These are phyloP conservation scores for Bryoerythrophyllum caledonicum DNA, from an alignment of 225 moss, liverwort and hornwort species.

Conservation along the genomic window DNA sequence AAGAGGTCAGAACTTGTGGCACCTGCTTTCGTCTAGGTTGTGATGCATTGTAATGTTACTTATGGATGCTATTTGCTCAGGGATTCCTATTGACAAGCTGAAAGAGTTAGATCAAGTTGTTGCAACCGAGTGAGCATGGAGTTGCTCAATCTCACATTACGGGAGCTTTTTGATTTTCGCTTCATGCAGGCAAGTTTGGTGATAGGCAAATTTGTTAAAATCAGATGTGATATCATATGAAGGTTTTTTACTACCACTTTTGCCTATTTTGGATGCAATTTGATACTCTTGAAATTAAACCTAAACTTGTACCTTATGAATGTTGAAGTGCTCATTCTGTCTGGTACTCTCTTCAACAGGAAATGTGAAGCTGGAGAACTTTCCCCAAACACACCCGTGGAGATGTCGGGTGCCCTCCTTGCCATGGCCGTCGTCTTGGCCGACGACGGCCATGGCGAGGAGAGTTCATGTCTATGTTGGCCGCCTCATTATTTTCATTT, in stretches of 20 bases:
- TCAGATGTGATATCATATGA: background rate
- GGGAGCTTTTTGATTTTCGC: slow-evolving; percentile 84
- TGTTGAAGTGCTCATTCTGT: too few species aligned
- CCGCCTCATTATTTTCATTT: too few species aligned
- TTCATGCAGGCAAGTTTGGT: slow-evolving; percentile 71
- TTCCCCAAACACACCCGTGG: too few species aligned
- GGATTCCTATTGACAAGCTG: slow-evolving; percentile 82
- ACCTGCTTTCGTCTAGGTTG: background rate
- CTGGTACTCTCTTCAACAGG: too few species aligned
- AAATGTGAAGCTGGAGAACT: too few species aligned
- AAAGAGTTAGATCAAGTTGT: slow-evolving; percentile 71
- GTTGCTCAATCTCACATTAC: slow-evolving; percentile 73
- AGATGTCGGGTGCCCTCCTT: too few species aligned
- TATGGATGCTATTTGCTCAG: slow-evolving; percentile 39
- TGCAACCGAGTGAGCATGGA: slow-evolving; percentile 67
- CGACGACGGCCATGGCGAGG: too few species aligned
- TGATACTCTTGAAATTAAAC: slow-evolving; percentile 5
- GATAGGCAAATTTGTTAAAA: too few species aligned
- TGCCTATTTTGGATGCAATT: slow-evolving; percentile 8
- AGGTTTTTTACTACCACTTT: slow-evolving; percentile 10
- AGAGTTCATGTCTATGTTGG: too few species aligned
- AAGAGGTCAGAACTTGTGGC: too few species aligned
- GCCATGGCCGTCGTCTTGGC: too few species aligned
- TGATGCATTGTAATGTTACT: slow-evolving; percentile 14
- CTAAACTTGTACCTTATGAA: too few species aligned